Base-by-base conservation (phyloP, 176 grass and related monocot genomes). In the Bothriochloa decipiens region DNA sequence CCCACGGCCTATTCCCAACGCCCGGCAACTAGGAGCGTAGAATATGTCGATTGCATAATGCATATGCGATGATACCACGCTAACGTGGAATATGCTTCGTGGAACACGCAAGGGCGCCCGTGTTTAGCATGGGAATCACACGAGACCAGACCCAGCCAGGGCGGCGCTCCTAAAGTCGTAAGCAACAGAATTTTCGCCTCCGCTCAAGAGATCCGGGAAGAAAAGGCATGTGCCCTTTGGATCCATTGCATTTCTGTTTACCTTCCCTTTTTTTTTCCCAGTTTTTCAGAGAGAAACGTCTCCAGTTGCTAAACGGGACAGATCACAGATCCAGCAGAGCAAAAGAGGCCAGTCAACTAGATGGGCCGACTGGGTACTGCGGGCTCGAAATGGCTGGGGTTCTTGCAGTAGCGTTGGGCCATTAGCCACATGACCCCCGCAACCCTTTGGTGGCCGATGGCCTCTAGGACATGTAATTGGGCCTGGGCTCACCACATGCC, bases 121-220 rank as follows among this genome's bases (percentile, higher is more conserved):
- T 76, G 60, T 67, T 50, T 67, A 32, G 69, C 60, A n/a, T 32
- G 45, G 62, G 20, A 26, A 86, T 79, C 84, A 10, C 6, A 40
- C 11, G 76, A 62, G 58, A 61, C 9, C 4, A 39, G 37, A 39
- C 16, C 20, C 13, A 60, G 29, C 43, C 16, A 49, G 18, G 39
- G 1, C 22, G 52, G 66, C 7, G 12, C 29, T 5, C 4, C 5
- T 32, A 32, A 32, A 32, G 29, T 55, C 29, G 47, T 35, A 58
- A 58, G 3, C 32, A 37, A 52, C 7, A 20, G 20, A 23, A 55
- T 22, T 25, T 20, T 4, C 20, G 7, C 18, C 36, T 41, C 36
- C 68, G 36, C 68, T 6, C 36, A 23, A 23, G 57, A 60, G 58
- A 62, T 62, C 23, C n/a, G 4, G 7, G 8, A 11, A 5, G 7